Conservation (phyloP, 1,139 yeast species). For the Suhomyces maxii region DNA sequence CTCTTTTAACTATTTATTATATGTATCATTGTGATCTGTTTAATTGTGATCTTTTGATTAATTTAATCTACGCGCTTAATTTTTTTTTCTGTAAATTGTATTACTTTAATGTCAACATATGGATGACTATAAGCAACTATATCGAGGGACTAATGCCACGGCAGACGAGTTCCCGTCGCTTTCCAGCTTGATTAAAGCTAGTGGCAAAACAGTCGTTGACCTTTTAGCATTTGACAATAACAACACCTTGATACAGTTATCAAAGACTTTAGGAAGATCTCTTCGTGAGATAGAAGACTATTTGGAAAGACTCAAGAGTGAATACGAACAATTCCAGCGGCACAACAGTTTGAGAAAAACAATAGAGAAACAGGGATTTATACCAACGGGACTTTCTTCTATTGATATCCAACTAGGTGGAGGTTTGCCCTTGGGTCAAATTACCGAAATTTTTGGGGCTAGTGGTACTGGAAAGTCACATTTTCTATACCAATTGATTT, state of each 20-base stretch:
- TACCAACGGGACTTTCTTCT: conserved; percentile 60
- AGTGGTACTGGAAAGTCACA: conserved; percentile 88
- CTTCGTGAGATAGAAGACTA: conserved; percentile 48
- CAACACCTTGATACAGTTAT: conserved; percentile 25
- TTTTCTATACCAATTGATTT: conserved; percentile 61
- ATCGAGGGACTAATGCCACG: conserved; percentile 13
- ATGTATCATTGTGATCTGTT: background rate
- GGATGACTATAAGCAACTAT: conserved; percentile 31
- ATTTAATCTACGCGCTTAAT: background rate
- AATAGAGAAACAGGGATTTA: conserved; percentile 4
- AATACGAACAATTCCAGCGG: conserved; percentile 10
- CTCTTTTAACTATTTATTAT: background rate
- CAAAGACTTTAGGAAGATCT: conserved; percentile 49
- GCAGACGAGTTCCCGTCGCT: conserved; percentile 20
- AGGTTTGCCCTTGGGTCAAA: conserved; percentile 64
- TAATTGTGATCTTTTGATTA: too few relatives aligned
- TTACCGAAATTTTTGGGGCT: conserved; percentile 83
- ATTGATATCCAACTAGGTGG: conserved; percentile 64
- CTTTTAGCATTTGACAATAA: conserved; percentile 18
- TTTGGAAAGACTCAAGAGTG: conserved; percentile 1
- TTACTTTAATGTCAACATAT: conserved; percentile 11
- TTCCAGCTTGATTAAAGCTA: conserved; percentile 13
- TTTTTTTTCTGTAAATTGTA: background rate
- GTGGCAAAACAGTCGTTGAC: conserved; percentile 29
- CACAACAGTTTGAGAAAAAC: background rate